Evolutionary conservation across 2,329 filamentous ascomycete species (phyloP), one percentile per base, ranked within the genome.

Genomic region (Sporothrix phasma): DNA sequence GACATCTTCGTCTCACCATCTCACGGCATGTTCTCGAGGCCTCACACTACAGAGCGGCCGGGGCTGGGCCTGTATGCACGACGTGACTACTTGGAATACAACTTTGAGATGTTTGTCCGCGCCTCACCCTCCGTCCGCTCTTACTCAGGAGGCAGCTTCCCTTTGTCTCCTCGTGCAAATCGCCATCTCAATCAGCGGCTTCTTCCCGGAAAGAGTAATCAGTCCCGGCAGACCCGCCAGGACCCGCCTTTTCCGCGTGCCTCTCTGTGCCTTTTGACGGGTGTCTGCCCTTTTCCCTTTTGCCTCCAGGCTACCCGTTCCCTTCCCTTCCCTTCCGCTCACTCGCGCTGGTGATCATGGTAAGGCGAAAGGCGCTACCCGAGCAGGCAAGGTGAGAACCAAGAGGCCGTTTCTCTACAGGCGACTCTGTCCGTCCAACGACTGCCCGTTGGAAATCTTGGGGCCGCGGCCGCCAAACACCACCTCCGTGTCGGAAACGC

Each of bases 191-290:
- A 34, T 17, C 43, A 46, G 24, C 58, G 58, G 58, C 58, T 61
- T 29, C 29, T 61, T 61, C 43, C 58, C 58, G 37, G 29, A 47
- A 47, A 31, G 43, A 24, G 56, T 45, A n/a, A 59, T 59, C 56
- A 31, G 56, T 24, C 56, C 56, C 39, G 31, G 31, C 37, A 7
- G 34, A 29, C 34, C 29, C 49, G 19, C 51, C n/a, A 31, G 58
- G 46, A n/a, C 43, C 58, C 58, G 41, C 41, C 37, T 3, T 10
- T 37, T 22, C 26, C 46, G 24, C 17, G 37, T 24, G n/a, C 26
- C n/a, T 19, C 4, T 37, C 17, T 31, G 22, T 34, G 15, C 15
- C 11, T 39, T 13, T 22, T 37, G 15, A 2, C 41, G 37, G 10
- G n/a, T 22, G 31, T 22, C 15, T 39, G n/a, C 37, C 46, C 22